phyloP scores from a whole-genome alignment of 805 yeast species.

The Myxozyma udenii region DNA sequence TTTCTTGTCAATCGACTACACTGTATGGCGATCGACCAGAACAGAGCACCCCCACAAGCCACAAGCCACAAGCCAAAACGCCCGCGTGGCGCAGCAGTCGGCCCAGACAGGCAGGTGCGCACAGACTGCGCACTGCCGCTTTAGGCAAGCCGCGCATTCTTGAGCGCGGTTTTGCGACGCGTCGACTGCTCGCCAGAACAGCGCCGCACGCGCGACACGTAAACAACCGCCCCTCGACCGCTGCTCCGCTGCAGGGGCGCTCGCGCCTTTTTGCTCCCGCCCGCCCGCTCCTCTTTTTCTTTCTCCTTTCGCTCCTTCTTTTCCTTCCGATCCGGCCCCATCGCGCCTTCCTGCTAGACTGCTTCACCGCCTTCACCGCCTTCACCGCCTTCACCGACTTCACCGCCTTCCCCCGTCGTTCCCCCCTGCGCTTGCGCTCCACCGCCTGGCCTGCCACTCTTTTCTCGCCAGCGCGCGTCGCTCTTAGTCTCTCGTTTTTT shows the following conservation, averaged over 20 bases:
- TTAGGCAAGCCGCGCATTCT: no score
- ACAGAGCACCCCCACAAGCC: no score
- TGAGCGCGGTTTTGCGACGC: no score
- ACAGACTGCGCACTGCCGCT: no score
- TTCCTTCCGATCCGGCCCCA: background rate
- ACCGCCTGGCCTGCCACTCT: constrained; percentile 15
- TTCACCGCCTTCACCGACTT: constrained; percentile 1
- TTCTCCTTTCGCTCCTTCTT: constrained; percentile 1
- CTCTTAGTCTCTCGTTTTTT: background rate
- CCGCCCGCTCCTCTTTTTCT: background rate
- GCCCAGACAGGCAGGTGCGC: no score
- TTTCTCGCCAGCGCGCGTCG: constrained; percentile 12
- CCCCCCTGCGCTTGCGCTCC: background rate
- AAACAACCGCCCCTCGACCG: background rate
- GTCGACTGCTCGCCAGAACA: no score
- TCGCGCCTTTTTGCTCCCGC: background rate
- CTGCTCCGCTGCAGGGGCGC: constrained; percentile 1
- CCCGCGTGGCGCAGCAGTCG: no score
- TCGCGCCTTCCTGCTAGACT: background rate
- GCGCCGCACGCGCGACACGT: constrained; percentile 13
- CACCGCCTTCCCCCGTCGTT: background rate
- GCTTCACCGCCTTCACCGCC: background rate
- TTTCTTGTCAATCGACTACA: no score
- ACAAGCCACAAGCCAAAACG: no score
- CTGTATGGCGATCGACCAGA: no score